Evolutionary conservation across 148 eudicot species (phyloP), one percentile per base, ranked within the genome.

Genomic region (Fagopyrum esculentum): DNA sequence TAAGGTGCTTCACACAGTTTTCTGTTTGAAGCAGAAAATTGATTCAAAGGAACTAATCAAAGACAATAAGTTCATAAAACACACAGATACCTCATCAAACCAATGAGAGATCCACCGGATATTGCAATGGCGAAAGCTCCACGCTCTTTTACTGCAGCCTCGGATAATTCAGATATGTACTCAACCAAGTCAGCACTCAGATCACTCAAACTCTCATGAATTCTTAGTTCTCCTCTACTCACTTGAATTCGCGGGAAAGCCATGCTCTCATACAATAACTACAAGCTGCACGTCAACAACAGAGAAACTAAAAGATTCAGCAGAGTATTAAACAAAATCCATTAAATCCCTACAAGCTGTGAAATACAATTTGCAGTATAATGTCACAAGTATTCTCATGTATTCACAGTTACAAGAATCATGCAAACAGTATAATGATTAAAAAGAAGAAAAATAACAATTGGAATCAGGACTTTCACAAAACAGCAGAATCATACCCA

Each of bases 101-200:
- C 74, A 76, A 94, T 85, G 78, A 90, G 89, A 61, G 97, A 94
- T 73, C 98, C 98, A 74, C 98, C 97, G 2, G 98, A 92, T 72
- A 94, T 77, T 69, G 96, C 98, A 77, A 94, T 79, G 79, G 90
- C 81, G 74, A 94, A 94, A 61, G 84, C 88, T 4, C 98, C 98
- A 16, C 88, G 83, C 60, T 94, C 93, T 81, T 90, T 91, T 66
- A 94, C 91, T 5, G 93, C 80, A 45, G 75, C 88, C 71, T 94
- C 98, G 6, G 98, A 90, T 81, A 94, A 44, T 64, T 94, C 98
- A 7, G 93, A 87, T 13, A 94, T 84, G 77, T 92, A 90, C 16
- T 92, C 97, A 2, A 85, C 98, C 77, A 94, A 89, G 78, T 92
- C 93, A 51, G 88, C 83, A 80, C 91, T 84, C 17, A 94, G 84